Conservation (phyloP, 2,329 filamentous ascomycete genomes). For the Penicillium janthinellum region DNA sequence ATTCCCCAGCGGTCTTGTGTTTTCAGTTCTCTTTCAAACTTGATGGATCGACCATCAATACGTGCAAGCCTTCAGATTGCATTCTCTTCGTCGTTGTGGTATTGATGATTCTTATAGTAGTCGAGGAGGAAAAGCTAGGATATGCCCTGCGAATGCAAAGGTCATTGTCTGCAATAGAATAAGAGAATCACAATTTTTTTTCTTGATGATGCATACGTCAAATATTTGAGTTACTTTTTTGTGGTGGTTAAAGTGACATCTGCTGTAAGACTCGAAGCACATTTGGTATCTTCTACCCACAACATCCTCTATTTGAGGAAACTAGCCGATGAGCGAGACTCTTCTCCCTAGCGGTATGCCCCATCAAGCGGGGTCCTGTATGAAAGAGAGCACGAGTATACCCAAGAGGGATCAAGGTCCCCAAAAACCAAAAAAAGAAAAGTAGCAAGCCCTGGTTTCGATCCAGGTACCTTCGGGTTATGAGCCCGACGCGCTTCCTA, state of each 20-base stretch:
- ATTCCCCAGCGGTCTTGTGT: conserved; percentile 17
- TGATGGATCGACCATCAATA: background rate
- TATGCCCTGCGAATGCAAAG: background rate
- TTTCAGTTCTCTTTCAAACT: background rate
- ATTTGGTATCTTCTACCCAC: too few species aligned
- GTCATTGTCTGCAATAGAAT: background rate
- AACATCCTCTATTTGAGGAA: too few species aligned
- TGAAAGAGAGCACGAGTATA: background rate
- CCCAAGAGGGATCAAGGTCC: background rate
- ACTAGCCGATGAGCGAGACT: too few species aligned
- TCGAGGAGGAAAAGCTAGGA: background rate
- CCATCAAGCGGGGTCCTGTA: too few species aligned
- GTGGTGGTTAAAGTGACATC: too few species aligned
- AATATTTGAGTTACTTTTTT: background rate
- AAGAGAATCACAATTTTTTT: background rate
- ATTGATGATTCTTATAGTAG: background rate
- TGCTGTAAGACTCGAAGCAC: background rate
- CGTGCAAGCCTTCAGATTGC: conserved; percentile 2
- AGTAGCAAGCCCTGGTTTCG: conserved; percentile 10
- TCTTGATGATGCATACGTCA: background rate
- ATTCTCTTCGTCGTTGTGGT: background rate
- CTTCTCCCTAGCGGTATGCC: too few species aligned
- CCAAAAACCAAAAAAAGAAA: background rate
- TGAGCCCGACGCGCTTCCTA: conserved; percentile 12
- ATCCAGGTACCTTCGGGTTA: conserved; percentile 12